Evolutionary conservation across 345 rosid genomes (phyloP).

Genomic region (Xanthoceras sorbifolium): DNA sequence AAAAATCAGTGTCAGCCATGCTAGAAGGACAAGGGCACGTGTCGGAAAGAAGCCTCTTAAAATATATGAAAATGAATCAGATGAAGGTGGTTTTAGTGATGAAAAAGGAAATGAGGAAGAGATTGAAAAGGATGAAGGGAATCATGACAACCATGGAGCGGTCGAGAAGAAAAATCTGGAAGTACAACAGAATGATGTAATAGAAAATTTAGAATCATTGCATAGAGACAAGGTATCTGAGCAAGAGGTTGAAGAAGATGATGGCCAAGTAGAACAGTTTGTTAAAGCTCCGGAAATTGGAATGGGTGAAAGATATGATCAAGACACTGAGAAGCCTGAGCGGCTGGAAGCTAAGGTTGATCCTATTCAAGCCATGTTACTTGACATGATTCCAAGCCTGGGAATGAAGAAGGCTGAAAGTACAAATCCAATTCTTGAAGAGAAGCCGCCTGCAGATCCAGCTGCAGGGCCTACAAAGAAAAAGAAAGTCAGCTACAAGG

Average conservation of each 20-base stretch:
- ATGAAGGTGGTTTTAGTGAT: constrained; percentile 43
- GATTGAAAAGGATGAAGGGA: constrained; percentile 20
- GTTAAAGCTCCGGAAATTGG: constrained; percentile 18
- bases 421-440: constrained; percentile 14
- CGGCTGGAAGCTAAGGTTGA: constrained; percentile 50
- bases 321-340: constrained; percentile 20
- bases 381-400: constrained; percentile 85
- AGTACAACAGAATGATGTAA: constrained; percentile 7
- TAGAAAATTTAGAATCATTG: constrained; percentile 33
- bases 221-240: constrained; percentile 25
- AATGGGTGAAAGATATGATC: constrained; percentile 16
- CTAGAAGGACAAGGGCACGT: constrained; percentile 46
- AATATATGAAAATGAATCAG: constrained; percentile 52
- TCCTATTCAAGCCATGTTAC: constrained; percentile 83
- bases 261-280: constrained; percentile 7
- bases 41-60: constrained; percentile 55
- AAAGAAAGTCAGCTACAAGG: constrained; percentile 87
- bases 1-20: constrained; percentile 30
- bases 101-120: constrained; percentile 30
- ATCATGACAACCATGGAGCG: constrained; percentile 15
- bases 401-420: constrained; percentile 43
- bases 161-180: constrained; percentile 19
- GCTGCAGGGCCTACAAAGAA: constrained; percentile 47
- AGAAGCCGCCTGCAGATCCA: constrained; percentile 24
- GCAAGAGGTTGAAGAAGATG: constrained; percentile 28